Evolutionary conservation across 2,329 filamentous ascomycete species (phyloP).

Genomic region (Botrytis squamosa): DNA sequence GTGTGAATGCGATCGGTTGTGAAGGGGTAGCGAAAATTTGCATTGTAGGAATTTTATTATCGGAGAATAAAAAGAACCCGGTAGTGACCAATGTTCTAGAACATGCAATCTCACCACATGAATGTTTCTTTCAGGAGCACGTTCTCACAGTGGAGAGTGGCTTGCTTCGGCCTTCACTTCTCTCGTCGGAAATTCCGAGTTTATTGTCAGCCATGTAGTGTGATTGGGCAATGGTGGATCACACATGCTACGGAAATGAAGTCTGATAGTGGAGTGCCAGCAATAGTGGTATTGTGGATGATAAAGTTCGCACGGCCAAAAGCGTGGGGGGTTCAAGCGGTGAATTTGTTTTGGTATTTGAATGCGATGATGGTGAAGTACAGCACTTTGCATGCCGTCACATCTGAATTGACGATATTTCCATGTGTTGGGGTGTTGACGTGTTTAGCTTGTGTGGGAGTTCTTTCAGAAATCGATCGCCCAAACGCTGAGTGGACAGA

Average conservation of each 20-base stretch:
- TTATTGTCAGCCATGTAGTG: background rate
- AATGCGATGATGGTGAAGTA: background rate
- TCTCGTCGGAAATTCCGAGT: background rate
- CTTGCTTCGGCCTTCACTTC: background rate
- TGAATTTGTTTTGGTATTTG: background rate
- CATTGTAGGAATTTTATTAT: background rate
- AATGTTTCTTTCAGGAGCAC: background rate
- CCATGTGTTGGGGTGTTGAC: constrained; percentile 1
- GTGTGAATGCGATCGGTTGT: background rate
- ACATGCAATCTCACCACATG: background rate
- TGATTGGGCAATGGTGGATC: constrained; percentile 11
- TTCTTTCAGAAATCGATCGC: background rate
- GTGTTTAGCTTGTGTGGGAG: background rate
- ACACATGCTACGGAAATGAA: background rate
- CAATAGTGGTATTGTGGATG: background rate
- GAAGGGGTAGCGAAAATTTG: constrained; percentile 8
- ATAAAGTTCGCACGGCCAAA: background rate
- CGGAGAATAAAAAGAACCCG: background rate
- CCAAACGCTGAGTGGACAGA: background rate
- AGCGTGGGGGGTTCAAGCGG: constrained; percentile 11
- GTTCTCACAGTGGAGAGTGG: background rate
- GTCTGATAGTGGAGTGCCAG: constrained; percentile 9
- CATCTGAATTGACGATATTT: background rate
- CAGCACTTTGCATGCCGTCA: background rate
- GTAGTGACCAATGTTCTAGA: constrained; percentile 8